Evolutionary conservation across 306 rosid genomes (phyloP).

Genomic region (Cucurbita moschata): DNA sequence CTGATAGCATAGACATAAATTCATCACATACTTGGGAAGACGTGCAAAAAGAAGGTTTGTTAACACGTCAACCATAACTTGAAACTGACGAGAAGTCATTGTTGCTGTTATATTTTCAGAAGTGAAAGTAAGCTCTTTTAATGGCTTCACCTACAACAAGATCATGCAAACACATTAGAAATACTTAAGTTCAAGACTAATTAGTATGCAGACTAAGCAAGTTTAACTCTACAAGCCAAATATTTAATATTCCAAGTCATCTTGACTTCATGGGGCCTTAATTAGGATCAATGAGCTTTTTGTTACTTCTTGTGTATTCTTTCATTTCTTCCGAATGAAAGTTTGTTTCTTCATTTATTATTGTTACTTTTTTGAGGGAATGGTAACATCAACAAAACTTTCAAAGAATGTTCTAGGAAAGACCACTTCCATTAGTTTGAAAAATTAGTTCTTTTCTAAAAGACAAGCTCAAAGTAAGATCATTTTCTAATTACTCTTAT

Average conservation of each 20-base stretch:
- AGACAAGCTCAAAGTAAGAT: not conserved
- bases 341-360: not conserved
- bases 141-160: conserved; percentile 77
- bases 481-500: not conserved
- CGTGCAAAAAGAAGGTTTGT: conserved; percentile 92
- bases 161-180: conserved; percentile 10
- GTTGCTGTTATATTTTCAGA: conserved; percentile 81
- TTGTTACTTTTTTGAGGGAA: not conserved
- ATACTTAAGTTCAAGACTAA: not conserved
- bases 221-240: not conserved
- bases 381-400: not conserved
- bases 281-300: not conserved
- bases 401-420: not conserved
- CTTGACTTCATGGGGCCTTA: not conserved
- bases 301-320: not conserved
- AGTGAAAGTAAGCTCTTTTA: conserved; percentile 83
- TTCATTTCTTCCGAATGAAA: not conserved
- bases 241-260: not conserved
- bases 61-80: conserved; percentile 85
- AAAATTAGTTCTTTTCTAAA: not conserved
- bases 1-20: not conserved
- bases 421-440: not conserved
- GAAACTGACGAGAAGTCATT: conserved; percentile 99
- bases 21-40: conserved; percentile 63
- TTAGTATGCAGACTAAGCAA: not conserved